These are phyloP conservation scores for Poa pratensis DNA, from an alignment of 176 grass and related monocot species.

Conservation along the genomic window DNA sequence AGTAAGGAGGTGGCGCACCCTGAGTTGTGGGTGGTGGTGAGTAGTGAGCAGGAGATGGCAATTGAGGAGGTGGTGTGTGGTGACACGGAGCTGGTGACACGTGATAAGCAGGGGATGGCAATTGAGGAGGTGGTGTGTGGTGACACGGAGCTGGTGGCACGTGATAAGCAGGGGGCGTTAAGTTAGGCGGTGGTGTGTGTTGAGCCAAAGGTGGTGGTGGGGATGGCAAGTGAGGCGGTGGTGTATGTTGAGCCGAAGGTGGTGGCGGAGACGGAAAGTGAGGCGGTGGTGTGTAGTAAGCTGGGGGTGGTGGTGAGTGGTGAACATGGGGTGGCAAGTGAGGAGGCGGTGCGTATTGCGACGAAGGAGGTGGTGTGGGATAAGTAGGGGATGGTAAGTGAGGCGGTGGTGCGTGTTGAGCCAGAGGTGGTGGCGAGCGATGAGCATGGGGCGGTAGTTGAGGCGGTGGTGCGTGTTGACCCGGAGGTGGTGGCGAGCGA, in stretches of 20 bases:
- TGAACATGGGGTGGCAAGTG: background rate
- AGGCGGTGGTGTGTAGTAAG: conserved; percentile 7
- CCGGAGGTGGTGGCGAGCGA: background rate
- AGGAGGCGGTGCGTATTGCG: background rate
- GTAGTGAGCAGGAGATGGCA: conserved; percentile 9
- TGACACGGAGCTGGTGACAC: background rate
- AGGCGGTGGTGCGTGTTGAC: background rate
- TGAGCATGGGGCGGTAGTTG: background rate
- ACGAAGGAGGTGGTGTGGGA: background rate
- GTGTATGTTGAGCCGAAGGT: background rate
- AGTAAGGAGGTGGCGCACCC: background rate
- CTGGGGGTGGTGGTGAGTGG: background rate
- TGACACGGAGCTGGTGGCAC: background rate
- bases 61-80: background rate
- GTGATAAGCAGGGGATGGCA: conserved; percentile 1
- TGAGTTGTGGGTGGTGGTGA: background rate
- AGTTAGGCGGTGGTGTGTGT: background rate
- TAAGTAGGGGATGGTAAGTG: background rate
- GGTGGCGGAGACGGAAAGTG: background rate
- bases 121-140: background rate
- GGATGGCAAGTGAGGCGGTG: background rate
- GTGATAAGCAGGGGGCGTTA: background rate
- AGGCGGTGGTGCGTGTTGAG: conserved; percentile 2
- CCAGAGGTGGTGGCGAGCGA: background rate
- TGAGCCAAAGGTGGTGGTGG: background rate